Base-by-base conservation (phyloP, 2,329 filamentous ascomycete genomes). In the Grosmannia clavigera region DNA sequence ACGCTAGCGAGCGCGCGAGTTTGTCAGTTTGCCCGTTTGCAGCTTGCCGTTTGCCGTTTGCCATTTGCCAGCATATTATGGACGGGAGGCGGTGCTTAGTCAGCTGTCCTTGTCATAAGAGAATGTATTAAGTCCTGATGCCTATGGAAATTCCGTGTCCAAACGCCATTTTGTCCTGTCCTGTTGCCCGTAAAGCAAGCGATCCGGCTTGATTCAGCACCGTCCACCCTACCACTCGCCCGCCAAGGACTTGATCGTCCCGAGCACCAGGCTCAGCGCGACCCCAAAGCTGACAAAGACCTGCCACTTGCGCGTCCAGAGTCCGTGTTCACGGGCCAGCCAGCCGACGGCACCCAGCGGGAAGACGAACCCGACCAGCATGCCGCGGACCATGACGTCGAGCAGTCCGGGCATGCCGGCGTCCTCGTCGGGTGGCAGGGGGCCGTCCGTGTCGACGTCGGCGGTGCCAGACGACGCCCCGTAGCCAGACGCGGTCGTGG, bases 361-460 rank as follows among this genome's bases (percentile, higher is more conserved):
- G 83, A 92, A 97, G 71, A 99, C 88, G 76, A 97, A 99, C 0
- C 94, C 94, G 67, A 94, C 88, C 61, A 95, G 76, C 71, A 94
- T 90, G 5, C 92, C 94, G 74, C 86, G 88, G 61, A 97, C 78
- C 76, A 96, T 83, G 68, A 95, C 86, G 68, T 97, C 92, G 53
- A 96, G 75, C 12, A 88, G 80, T 0, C 82, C 84, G 19, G 71
- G 67, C 57, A 76, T 74, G 33, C 73, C 73, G 1, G 73, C 68
- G 19, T 76, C 72, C 60, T 81, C 76, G 46, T 79, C 78, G 3
- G 78, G 76, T 1, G 71, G 51, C 66, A 25, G 57, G 70, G 63
- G 71, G 67, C 62, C 71, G 64, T 53, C 70, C 67, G 38, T 40
- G 33, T 31, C 51, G 5, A 6, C 40, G 29, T 46, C 50, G 22